Evolutionary conservation across 2,329 filamentous ascomycete species (phyloP).

Genomic region (Fusarium sp.): DNA sequence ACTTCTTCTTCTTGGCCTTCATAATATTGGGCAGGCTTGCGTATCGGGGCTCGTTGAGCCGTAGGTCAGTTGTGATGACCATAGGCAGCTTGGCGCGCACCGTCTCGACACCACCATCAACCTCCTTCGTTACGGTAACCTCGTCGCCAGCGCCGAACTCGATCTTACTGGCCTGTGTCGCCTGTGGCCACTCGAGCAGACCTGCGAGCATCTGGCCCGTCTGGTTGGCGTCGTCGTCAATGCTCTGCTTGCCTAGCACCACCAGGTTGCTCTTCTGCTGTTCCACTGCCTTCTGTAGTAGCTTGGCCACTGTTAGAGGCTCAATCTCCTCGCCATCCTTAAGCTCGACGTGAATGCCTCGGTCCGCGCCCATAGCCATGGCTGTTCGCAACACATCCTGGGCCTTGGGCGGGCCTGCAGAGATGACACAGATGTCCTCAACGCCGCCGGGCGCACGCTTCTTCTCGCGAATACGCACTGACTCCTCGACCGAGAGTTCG

Average conservation of each 20-base stretch:
- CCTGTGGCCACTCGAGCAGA: conserved; percentile 91
- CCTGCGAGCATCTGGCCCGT: conserved; percentile 99
- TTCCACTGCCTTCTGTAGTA: conserved; percentile 83
- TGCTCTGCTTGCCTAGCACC: conserved; percentile 96
- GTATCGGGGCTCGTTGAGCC: conserved; percentile 95
- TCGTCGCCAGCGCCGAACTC: conserved; percentile 77
- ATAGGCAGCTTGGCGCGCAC: conserved; percentile 87
- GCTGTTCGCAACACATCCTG: conserved; percentile 92
- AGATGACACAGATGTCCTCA: conserved; percentile 91
- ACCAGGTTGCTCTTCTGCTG: conserved; percentile 92
- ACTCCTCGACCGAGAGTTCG: conserved; percentile 97
- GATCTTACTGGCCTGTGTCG: conserved; percentile 91
- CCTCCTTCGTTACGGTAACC: conserved; percentile 87
- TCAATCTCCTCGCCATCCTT: conserved; percentile 83
- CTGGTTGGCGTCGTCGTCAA: conserved; percentile 95
- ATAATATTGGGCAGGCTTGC: conserved; percentile 98
- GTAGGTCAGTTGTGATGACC: conserved; percentile 93
- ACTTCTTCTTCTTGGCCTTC: conserved; percentile 99
- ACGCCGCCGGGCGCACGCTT: conserved; percentile 79
- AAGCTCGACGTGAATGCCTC: conserved; percentile 86
- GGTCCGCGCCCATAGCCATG: conserved; percentile 99
- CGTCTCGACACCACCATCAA: conserved; percentile 95
- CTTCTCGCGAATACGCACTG: conserved; percentile 92
- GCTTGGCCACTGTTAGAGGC: conserved; percentile 91
- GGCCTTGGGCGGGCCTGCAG: conserved; percentile 88